phyloP scores from a whole-genome alignment of 2,329 filamentous ascomycete genomes.

The Phyllosticta capitalensis region DNA sequence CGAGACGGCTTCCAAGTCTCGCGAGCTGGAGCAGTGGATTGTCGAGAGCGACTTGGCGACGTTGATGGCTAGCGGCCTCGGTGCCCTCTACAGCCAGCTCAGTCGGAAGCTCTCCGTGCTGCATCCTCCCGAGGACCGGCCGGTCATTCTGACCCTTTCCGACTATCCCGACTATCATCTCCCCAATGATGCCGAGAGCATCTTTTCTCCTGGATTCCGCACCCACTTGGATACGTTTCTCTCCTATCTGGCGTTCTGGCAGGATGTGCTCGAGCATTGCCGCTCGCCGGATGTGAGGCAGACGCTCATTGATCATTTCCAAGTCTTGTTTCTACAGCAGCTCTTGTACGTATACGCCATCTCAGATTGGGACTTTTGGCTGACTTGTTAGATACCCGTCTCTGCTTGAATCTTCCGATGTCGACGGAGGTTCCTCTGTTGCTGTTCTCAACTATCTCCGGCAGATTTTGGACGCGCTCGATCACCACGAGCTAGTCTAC shows the following conservation, averaged over 20 bases:
- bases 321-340: conserved; percentile 91
- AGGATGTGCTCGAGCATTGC: conserved; percentile 95
- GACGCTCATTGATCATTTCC: conserved; percentile 91
- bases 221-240: conserved; percentile 88
- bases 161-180: conserved; percentile 71
- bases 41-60: conserved; percentile 95
- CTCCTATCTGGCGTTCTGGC: conserved; percentile 94
- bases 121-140: conserved; percentile 63
- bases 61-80: conserved; percentile 90
- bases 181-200: conserved; percentile 59
- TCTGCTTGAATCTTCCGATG: conserved; percentile 89
- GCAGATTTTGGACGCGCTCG: conserved; percentile 79
- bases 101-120: conserved; percentile 69
- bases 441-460: conserved; percentile 90
- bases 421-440: conserved; percentile 91
- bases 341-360: conserved; percentile 54
- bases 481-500: conserved; percentile 89
- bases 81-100: conserved; percentile 63
- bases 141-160: conserved; percentile 77
- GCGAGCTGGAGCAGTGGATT: conserved; percentile 84
- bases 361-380: conserved; percentile 3
- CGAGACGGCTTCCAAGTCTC: conserved; percentile 77
- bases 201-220: conserved; percentile 66
- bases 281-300: conserved; percentile 84
- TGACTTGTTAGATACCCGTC: conserved; percentile 67